Percentiles rank a stretch among this genome's conserved stretches.
phyloP scores from a whole-genome alignment of 179 eudicot genomes.

The Spergularia azorica region DNA sequence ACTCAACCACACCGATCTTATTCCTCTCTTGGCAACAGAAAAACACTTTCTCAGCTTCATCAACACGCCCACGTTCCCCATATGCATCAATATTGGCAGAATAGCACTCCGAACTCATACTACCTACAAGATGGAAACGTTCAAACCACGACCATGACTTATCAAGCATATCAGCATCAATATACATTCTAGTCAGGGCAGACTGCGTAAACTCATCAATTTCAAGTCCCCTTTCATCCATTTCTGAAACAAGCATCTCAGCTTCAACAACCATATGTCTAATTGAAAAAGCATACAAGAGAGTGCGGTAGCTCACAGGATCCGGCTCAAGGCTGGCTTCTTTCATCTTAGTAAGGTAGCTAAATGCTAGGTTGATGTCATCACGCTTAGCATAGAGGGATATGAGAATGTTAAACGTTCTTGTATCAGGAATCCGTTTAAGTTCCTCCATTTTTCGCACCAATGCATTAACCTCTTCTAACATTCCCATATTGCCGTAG shows the following conservation, averaged over 20 bases:
- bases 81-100: constrained; percentile 89
- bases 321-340: constrained; percentile 68
- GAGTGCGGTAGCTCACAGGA: constrained; percentile 76
- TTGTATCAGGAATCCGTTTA: constrained; percentile 64
- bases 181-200: constrained; percentile 83
- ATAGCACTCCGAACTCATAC: constrained; percentile 80
- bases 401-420: constrained; percentile 84
- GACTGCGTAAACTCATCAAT: constrained; percentile 88
- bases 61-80: constrained; percentile 69
- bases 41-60: constrained; percentile 76
- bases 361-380: constrained; percentile 61
- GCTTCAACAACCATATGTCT: constrained; percentile 83
- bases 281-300: constrained; percentile 75
- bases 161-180: constrained; percentile 73
- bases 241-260: constrained; percentile 66
- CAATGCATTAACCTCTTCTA: constrained; percentile 59
- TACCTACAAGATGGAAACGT: constrained; percentile 63
- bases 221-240: constrained; percentile 66
- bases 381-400: constrained; percentile 72
- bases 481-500: constrained; percentile 61
- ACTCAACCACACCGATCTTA: constrained; percentile 58
- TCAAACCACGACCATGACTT: constrained; percentile 78
- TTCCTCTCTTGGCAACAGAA: constrained; percentile 52
- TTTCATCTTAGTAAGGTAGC: constrained; percentile 67
- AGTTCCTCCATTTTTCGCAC: constrained; percentile 68